Evolutionary conservation across 2,329 filamentous ascomycete species (phyloP).

Genomic region (Xylariaceae sp.): DNA sequence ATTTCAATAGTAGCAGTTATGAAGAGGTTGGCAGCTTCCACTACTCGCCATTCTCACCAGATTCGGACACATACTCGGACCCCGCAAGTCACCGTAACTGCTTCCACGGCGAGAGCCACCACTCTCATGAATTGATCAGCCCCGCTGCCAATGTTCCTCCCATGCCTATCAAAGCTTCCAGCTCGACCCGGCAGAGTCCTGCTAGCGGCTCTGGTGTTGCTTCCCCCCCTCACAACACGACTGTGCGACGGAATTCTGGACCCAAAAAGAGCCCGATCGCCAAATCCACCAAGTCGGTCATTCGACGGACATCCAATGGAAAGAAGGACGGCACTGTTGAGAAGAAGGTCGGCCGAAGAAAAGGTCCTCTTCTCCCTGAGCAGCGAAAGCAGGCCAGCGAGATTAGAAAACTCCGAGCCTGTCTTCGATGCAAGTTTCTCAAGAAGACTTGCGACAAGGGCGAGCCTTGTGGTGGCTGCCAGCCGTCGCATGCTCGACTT

Average conservation of each 20-base stretch:
- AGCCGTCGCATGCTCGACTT: constrained; percentile 88
- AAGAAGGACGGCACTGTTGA: constrained; percentile 77
- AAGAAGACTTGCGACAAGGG: constrained; percentile 99
- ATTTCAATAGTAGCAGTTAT: constrained; percentile 67
- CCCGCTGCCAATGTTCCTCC: constrained; percentile 64
- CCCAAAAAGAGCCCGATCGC: constrained; percentile 73
- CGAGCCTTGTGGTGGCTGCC: constrained; percentile 90
- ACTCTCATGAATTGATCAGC: constrained; percentile 57
- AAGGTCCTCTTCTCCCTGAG: constrained; percentile 85
- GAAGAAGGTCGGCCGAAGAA: constrained; percentile 89
- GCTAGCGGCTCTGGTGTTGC: constrained; percentile 56
- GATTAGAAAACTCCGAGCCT: constrained; percentile 91
- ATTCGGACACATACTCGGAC: constrained; percentile 71
- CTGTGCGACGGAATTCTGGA: constrained; percentile 62
- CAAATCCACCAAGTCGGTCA: constrained; percentile 80
- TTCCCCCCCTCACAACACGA: constrained; percentile 56
- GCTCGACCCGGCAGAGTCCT: constrained; percentile 56
- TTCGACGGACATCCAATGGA: constrained; percentile 70
- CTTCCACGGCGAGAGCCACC: constrained; percentile 52
- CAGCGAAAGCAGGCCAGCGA: constrained; percentile 95
- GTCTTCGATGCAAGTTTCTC: constrained; percentile 93
- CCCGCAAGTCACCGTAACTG: constrained; percentile 57
- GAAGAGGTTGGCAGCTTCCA: constrained; percentile 72
- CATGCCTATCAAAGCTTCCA: constrained; percentile 63
- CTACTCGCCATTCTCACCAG: constrained; percentile 76